phyloP scores from a whole-genome alignment of 2,329 filamentous ascomycete species.

The Claviceps maximensis region DNA sequence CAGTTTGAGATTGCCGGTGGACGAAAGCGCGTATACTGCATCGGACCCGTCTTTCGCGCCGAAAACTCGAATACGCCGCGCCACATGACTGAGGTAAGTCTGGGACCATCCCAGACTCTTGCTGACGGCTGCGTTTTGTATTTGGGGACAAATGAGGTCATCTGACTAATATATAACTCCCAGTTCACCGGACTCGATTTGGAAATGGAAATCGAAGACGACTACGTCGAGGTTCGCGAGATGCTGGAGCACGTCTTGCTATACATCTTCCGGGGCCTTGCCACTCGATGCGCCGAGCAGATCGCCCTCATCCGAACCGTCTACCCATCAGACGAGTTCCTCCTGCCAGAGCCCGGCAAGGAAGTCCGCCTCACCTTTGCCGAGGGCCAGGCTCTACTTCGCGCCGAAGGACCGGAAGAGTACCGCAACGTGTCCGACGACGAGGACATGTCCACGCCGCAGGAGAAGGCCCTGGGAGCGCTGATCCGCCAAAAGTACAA shows the following conservation, averaged over 20 bases:
- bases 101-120: neutral
- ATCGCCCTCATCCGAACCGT: conserved; percentile 59
- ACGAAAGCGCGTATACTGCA: conserved; percentile 63
- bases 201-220: conserved; percentile 75
- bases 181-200: conserved; percentile 73
- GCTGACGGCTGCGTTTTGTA: too few species aligned
- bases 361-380: conserved; percentile 66
- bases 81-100: conserved; percentile 60
- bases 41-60: conserved; percentile 73
- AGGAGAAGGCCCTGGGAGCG: conserved; percentile 79
- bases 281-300: conserved; percentile 47
- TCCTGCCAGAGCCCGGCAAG: conserved; percentile 60
- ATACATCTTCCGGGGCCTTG: conserved; percentile 56
- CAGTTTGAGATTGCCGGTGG: conserved; percentile 73
- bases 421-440: conserved; percentile 56
- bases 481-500: conserved; percentile 79
- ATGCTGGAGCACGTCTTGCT: conserved; percentile 64
- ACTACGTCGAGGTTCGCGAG: conserved; percentile 62
- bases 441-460: conserved; percentile 68
- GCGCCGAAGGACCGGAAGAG: conserved; percentile 57
- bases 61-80: conserved; percentile 75
- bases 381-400: conserved; percentile 64
- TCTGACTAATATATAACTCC: too few species aligned
- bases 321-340: conserved; percentile 67
- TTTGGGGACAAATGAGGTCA: too few species aligned